Evolutionary conservation across 2,329 filamentous ascomycete species (phyloP), one percentile per base, ranked within the genome.

Genomic region (Pseudopyrenochaeta lycopersici): DNA sequence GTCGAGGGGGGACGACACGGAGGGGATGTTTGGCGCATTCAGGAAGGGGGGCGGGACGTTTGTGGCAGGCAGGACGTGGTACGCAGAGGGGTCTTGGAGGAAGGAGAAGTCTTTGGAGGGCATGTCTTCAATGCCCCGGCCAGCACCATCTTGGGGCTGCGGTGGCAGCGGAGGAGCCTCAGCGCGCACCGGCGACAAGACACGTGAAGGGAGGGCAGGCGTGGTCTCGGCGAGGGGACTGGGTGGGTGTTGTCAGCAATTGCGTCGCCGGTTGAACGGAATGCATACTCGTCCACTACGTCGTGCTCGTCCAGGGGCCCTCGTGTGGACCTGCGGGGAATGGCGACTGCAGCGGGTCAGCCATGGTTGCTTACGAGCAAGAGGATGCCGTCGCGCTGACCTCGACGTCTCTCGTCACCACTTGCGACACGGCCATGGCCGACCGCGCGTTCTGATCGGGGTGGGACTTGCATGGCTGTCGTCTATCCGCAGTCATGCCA

Each of bases 61-160:
- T 86, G 82, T 14, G 84, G 84, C 71, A 1, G 89, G 88, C 20
- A 97, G 81, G 1, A 89, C 87, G 71, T 97, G 93, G 79, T 94
- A 60, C 12, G 61, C 58, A 6, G 54, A 36, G 6, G 56, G 48
- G 35, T 63, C 56, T 35, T 63, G 61, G 31, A 63, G 49, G 43
- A 63, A 63, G 15, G 88, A 86, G 63, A 97, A 90, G 78, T 96
- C 89, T 67, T 90, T 90, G 31, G 80, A 75, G n/a, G 80, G 73
- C 10, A 76, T 66, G 51, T 78, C 73, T 39, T 59, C 50, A 43
- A 68, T 60, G 56, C 63, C 54, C 15, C 49, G 50, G 18, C 55
- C 50, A 47, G 54, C 9, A 49, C 57, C 58, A 66, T 67, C 47
- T 49, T 64, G 61, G 33, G 60, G 63, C 47, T 60, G 60, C 32